phyloP scores from a whole-genome alignment of 2,329 filamentous ascomycete species.

The Calonectria naviculata region DNA sequence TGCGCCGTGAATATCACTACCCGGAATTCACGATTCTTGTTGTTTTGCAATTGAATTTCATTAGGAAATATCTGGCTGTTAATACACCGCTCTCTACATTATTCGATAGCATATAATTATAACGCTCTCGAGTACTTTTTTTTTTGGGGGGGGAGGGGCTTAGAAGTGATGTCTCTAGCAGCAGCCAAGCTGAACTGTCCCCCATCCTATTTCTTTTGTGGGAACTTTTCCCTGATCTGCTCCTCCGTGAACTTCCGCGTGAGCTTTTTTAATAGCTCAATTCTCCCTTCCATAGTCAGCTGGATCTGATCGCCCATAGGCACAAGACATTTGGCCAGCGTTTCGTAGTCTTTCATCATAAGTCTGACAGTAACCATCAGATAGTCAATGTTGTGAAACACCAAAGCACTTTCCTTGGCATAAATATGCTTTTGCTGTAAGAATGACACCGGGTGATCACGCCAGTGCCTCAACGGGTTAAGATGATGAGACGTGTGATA shows the following conservation, averaged over 20 bases:
- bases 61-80: neutral
- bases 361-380: slow-evolving; percentile 78
- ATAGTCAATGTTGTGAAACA: slow-evolving; percentile 86
- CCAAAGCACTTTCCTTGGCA: slow-evolving; percentile 73
- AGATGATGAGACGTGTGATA: slow-evolving; percentile 87
- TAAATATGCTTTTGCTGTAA: slow-evolving; percentile 76
- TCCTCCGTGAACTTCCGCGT: slow-evolving; percentile 39
- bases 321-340: slow-evolving; percentile 77
- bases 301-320: slow-evolving; percentile 78
- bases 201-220: slow-evolving; percentile 17
- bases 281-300: slow-evolving; percentile 65
- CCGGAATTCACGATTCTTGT: neutral
- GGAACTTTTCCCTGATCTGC: slow-evolving; percentile 35
- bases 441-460: slow-evolving; percentile 81
- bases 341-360: slow-evolving; percentile 76
- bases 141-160: neutral
- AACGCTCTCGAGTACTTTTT: neutral
- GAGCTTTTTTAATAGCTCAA: slow-evolving; percentile 34
- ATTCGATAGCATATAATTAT: neutral
- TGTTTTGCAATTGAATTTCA: neutral
- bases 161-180: neutral
- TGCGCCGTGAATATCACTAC: neutral
- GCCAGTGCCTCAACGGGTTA: slow-evolving; percentile 83
- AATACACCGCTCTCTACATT: neutral
- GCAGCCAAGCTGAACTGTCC: neutral